Evolutionary conservation across 257 asterid genomes (phyloP), one percentile per base, ranked within the genome.

Genomic region (Forsythia suspensa): DNA sequence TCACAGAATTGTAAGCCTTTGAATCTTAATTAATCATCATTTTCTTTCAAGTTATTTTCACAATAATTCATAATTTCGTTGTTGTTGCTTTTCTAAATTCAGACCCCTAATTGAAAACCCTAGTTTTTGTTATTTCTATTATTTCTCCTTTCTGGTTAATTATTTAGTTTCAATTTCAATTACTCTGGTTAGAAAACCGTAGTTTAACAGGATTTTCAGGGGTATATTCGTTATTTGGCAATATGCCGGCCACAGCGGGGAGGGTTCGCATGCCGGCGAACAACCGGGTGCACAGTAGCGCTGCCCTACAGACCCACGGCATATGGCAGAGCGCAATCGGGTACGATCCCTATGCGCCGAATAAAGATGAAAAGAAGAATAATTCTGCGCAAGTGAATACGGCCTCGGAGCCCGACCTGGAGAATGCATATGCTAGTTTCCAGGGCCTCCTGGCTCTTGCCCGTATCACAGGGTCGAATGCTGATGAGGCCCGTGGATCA

Each of bases 191-290:
- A 48, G 12, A 10, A n/a, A 72, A 13, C 41, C 48, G 5, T 36
- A 9, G 55, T 48, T 70, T 80, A 41, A 76, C 42, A 46, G 55
- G 6, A 12, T 46, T 46, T 11, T n/a, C 65, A 29, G 51, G 72
- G 69, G 38, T 39, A 20, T 69, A 20, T 46, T 41, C 1, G 42
- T 76, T 3, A 80, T 48, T 68, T 12, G 18, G 72, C 85, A 91
- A 84, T 77, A 94, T 96, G 98, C 97, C 99, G 75, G 97, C 99
- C 51, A 96, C 99, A 80, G 98, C 97, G 78, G 98, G 99, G 70
- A 96, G 98, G 85, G 99, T 94, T 86, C 99, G 99, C 85, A 96
- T 94, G 99, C 97, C 99, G 15, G 99, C 99, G 87, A 96, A 96
- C 95, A 96, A 96, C 86, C 91, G 99, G 82, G 99, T 96, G 78